phyloP scores from a whole-genome alignment of 257 asterid genomes.

The Oldenlandia corymbosa region DNA sequence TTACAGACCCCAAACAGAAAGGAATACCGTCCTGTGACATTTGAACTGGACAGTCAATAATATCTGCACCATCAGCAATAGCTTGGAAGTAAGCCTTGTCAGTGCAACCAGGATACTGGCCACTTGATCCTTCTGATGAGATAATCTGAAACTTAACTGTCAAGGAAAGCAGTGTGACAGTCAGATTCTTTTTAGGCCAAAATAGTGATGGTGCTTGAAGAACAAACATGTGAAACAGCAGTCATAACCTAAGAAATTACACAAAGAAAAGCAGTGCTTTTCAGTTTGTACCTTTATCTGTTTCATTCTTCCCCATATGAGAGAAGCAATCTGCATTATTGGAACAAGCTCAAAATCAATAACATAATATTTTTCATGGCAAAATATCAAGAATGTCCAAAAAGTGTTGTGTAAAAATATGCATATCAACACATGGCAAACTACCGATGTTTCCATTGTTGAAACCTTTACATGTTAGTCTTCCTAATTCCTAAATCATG shows the following conservation, averaged over 20 bases:
- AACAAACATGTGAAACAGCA: neutral
- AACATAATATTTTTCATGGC: neutral
- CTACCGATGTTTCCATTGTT: neutral
- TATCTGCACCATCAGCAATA: conserved; percentile 63
- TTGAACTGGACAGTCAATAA: conserved; percentile 81
- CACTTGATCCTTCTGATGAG: conserved; percentile 83
- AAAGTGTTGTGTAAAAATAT: too few relatives aligned
- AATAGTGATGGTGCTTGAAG: neutral
- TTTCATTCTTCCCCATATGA: conserved; percentile 48
- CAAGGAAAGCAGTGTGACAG: conserved; percentile 10
- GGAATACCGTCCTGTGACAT: conserved; percentile 61
- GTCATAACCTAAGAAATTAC: neutral
- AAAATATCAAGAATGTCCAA: neutral
- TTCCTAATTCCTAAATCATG: neutral
- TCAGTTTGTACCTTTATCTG: conserved; percentile 36
- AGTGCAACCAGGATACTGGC: conserved; percentile 77
- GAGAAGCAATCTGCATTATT: conserved; percentile 66
- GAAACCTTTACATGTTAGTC: neutral
- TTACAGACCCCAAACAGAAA: conserved; percentile 69
- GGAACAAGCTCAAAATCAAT: conserved; percentile 17
- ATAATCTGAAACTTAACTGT: conserved; percentile 51
- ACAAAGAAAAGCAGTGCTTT: conserved; percentile 15
- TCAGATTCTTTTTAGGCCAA: neutral
- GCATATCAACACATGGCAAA: too few relatives aligned
- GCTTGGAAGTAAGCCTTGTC: conserved; percentile 57